Conservation (phyloP, 345 rosid genomes). For the Arabis hirsuta region DNA sequence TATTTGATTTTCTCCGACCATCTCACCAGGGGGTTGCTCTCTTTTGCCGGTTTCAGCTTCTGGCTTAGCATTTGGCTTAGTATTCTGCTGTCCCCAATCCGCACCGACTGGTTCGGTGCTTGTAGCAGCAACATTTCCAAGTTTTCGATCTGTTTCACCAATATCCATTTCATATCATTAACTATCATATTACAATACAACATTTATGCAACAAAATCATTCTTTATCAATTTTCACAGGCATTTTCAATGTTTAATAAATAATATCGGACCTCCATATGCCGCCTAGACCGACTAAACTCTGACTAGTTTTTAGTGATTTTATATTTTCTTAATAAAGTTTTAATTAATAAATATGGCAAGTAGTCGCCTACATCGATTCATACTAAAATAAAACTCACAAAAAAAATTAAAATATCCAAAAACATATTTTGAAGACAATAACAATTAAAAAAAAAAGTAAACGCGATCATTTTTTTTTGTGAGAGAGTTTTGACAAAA, state of each 20-base stretch:
- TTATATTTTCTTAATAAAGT: too few species aligned
- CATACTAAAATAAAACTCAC: too few species aligned
- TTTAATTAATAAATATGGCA: background rate
- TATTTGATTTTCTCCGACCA: slow-evolving; percentile 55
- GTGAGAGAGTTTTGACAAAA: too few species aligned
- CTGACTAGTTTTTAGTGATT: background rate
- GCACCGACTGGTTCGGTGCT: slow-evolving; percentile 80
- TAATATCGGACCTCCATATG: background rate
- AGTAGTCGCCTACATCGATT: background rate
- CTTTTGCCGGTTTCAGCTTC: slow-evolving; percentile 75
- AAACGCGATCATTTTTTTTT: too few species aligned
- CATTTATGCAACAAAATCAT: background rate
- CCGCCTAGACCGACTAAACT: background rate
- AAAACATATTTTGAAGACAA: too few species aligned
- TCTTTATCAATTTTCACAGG: background rate
- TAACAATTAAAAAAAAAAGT: too few species aligned
- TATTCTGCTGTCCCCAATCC: slow-evolving; percentile 64
- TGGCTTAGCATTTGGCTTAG: slow-evolving; percentile 83
- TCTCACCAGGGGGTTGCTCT: slow-evolving; percentile 54
- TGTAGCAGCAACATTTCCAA: slow-evolving; percentile 73
- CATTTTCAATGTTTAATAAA: background rate
- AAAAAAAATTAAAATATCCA: too few species aligned
- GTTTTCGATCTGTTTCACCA: slow-evolving; percentile 58
- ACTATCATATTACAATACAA: slow-evolving; percentile 1
- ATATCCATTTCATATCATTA: slow-evolving; percentile 24